phyloP scores from a whole-genome alignment of 73 alveolate species.

The Blepharisma japonicum region DNA sequence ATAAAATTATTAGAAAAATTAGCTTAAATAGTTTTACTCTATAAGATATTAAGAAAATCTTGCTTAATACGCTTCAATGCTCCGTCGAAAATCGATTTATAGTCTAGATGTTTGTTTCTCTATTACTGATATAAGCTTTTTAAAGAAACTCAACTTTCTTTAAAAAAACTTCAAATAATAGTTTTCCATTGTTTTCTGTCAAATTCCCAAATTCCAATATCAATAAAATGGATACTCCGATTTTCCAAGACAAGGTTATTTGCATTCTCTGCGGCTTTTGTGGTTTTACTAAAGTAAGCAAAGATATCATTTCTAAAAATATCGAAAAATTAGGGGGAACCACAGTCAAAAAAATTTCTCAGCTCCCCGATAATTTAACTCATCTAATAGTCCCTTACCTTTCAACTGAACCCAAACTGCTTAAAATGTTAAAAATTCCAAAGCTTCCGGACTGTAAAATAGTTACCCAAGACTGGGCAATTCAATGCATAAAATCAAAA shows the following conservation, averaged over 20 bases:
- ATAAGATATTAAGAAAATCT: too few species aligned
- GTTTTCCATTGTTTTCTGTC: too few species aligned
- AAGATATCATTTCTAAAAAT: neutral
- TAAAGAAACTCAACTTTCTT: too few species aligned
- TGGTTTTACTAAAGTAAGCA: conserved; percentile 17
- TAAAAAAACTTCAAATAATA: too few species aligned
- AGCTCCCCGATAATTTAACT: neutral
- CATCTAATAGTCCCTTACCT: conserved; percentile 13
- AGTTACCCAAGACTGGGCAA: conserved; percentile 25
- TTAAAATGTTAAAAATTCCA: neutral
- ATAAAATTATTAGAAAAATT: too few species aligned
- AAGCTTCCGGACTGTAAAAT: neutral
- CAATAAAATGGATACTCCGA: neutral
- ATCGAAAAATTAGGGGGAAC: neutral
- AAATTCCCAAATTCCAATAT: too few species aligned
- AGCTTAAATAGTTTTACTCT: too few species aligned
- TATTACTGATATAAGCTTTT: too few species aligned
- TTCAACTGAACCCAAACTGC: neutral
- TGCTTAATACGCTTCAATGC: too few species aligned
- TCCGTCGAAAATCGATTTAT: too few species aligned
- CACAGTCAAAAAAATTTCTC: neutral
- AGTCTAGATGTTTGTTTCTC: too few species aligned
- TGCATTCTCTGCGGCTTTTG: conserved; percentile 15
- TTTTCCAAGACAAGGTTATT: neutral
- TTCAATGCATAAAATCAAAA: neutral